phyloP scores from a whole-genome alignment of 305 asterid species.

The Ilex paraguariensis region DNA sequence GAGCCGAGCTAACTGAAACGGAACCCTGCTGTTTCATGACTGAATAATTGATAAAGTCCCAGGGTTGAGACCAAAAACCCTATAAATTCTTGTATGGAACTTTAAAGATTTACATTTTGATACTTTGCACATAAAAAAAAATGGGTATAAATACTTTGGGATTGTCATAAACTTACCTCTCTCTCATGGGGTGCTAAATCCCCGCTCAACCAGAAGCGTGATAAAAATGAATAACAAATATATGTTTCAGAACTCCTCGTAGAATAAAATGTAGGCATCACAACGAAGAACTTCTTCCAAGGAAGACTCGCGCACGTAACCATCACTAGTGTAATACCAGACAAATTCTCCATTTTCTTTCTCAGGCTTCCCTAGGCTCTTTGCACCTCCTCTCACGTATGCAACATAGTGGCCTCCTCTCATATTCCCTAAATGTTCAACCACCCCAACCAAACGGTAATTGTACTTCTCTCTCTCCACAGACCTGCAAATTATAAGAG shows the following conservation, averaged over 20 bases:
- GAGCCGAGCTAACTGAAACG: too few species aligned
- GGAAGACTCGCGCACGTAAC: conserved; percentile 56
- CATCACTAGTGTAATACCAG: conserved; percentile 84
- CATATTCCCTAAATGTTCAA: conserved; percentile 88
- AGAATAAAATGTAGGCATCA: conserved; percentile 88
- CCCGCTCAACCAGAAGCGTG: too few species aligned
- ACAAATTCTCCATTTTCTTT: conserved; percentile 22
- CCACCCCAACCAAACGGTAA: conserved; percentile 69
- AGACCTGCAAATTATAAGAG: conserved; percentile 35
- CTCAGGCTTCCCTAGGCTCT: conserved; percentile 7
- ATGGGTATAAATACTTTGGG: too few species aligned
- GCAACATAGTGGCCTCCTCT: conserved; percentile 88
- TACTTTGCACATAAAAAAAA: too few species aligned
- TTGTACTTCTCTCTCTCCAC: conserved; percentile 24
- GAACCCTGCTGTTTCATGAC: too few species aligned
- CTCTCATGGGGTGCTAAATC: too few species aligned
- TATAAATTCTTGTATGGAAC: too few species aligned
- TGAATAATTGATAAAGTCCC: too few species aligned
- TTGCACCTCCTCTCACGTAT: conserved; percentile 49
- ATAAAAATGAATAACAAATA: too few species aligned
- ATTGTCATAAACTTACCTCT: too few species aligned
- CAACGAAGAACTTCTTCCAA: conserved; percentile 59
- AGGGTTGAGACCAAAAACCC: too few species aligned
- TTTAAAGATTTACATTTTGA: too few species aligned
- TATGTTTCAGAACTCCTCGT: conserved; percentile 44